Conservation (phyloP, 2,329 filamentous ascomycete species). For the Diaporthe aspalathi region DNA sequence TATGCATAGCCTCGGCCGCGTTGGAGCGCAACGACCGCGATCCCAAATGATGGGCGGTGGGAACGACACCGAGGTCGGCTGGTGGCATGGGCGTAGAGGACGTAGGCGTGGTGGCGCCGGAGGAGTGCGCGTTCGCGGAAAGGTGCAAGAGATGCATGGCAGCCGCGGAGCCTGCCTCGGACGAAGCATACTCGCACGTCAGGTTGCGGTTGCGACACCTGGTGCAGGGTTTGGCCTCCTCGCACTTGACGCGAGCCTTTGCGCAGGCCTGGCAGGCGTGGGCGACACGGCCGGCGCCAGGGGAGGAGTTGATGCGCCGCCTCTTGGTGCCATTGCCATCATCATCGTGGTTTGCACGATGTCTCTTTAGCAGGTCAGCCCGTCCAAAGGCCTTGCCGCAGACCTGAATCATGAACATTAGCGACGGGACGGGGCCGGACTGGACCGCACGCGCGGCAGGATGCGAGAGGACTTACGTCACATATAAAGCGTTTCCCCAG, state of each 20-base stretch:
- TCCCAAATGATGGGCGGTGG: conserved; percentile 29
- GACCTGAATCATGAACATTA: conserved; percentile 50
- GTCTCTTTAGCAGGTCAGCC: conserved; percentile 64
- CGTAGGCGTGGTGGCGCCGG: conserved; percentile 19
- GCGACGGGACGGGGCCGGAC: conserved; percentile 38
- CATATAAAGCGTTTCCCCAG: conserved; percentile 62
- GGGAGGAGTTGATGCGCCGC: conserved; percentile 57
- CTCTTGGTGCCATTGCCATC: conserved; percentile 58
- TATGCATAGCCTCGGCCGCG: conserved; percentile 25
- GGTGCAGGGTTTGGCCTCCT: conserved; percentile 65
- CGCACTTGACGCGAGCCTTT: conserved; percentile 64
- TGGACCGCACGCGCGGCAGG: not conserved
- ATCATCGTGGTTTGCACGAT: conserved; percentile 63
- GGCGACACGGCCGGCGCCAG: conserved; percentile 61
- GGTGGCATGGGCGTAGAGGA: conserved; percentile 29
- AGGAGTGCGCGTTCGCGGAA: conserved; percentile 51
- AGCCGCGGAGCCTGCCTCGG: conserved; percentile 53
- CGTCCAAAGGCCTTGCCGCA: conserved; percentile 66
- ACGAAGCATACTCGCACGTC: conserved; percentile 55
- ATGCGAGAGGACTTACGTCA: conserved; percentile 42
- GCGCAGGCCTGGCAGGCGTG: conserved; percentile 66
- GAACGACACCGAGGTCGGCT: not conserved
- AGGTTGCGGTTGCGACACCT: conserved; percentile 61
- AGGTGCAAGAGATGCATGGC: conserved; percentile 58
- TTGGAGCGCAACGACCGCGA: conserved; percentile 29